Evolutionary conservation across 2,329 filamentous ascomycete species (phyloP), one percentile per base, ranked within the genome.

Genomic region (Atkinsonella hypoxylon): DNA sequence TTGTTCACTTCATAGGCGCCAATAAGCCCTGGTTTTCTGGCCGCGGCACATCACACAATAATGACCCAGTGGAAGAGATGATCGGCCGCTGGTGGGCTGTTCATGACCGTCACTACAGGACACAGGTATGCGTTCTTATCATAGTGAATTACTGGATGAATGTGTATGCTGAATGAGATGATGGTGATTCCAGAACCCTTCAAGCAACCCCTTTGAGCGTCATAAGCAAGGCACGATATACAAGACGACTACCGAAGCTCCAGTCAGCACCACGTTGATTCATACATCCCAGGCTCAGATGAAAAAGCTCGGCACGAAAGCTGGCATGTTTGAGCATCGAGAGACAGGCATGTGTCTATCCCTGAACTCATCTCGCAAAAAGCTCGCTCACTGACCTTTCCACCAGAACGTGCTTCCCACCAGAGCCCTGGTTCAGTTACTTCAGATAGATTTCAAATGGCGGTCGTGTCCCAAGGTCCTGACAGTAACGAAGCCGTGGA

Each of bases 1-100:
- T 94, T 72, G 84, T 95, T 26, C 93, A 98, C 70, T 98, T 96
- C 67, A 97, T 98, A 61, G 93, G 93, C 41, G 70, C 82, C 52
- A 78, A 87, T 51, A 98, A 98, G 71, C 93, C 93, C 0, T 98
- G 93, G 93, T 77, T 77, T 20, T 70, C 80, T 53, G 82, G 82
- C 38, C 76, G 83, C 57, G 63, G 76, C 45, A 70, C 74, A 9
- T 70, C 72, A 48, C 71, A 70, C 45, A 78, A 78, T 32, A 70
- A 71, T 45, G 76, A 76, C 2, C 82, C 85, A 0, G 95, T 90
- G 64, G 83, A 87, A 62, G 86, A 96, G 68, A 83, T 97, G 72
- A 70, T 89, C 41, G 84, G 82, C 53, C 80, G 82, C 61, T 98
- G 93, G 93, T 98, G 91, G 91, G 81, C 89, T 43, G 86, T 95